Base-by-base conservation (phyloP, 2,329 filamentous ascomycete species). In the Hypoxylon sp. region DNA sequence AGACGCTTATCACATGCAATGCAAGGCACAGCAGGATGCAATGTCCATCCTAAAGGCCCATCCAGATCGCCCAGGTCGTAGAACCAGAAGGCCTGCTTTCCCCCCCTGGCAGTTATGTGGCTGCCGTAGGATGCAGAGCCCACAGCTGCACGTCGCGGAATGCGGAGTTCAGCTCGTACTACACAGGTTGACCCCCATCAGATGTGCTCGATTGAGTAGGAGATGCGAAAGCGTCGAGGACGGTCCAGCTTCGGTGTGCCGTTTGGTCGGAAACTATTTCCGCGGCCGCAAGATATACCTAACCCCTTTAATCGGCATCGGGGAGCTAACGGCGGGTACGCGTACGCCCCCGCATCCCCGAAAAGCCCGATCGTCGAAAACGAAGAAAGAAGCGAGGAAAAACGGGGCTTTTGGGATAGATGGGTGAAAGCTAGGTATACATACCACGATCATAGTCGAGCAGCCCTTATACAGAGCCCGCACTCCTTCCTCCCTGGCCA, bases 391-490 rank as follows among this genome's bases (percentile, higher is more conserved):
- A 27, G 3, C 24, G 24, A 27, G 5, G 15, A n/a, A 58, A 58
- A n/a, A 10, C 1, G 17, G 29, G 13, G 17, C 6, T 3, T n/a
- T 2, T 10, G 19, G 44, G 31, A 58, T 21, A 51, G 35, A 58
- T 21, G 42, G 35, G 35, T 7, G 29, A 27, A 65, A 3, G 13
- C 4, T 21, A 56, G 32, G 10, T 21, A 55, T 29, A 76, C 75
- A 51, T 74, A 77, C 76, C 74, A 89, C 80, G 42, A 89, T 84
- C 52, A 91, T 75, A 51, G 76, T 75, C 48, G 75, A 76, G 60
- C 77, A 90, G 29, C 88, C 88, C 73, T 88, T 89, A 75, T 90
- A 91, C 21, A 90, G 74, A 1, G 88, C 86, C 24, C 81, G 75
- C 3, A 86, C 46, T 1, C 88, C 88, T 76, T 90, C 87, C 21